Conservation (phyloP, 371 early-diverging fungal species). For the Blastocladiella emersonii region DNA sequence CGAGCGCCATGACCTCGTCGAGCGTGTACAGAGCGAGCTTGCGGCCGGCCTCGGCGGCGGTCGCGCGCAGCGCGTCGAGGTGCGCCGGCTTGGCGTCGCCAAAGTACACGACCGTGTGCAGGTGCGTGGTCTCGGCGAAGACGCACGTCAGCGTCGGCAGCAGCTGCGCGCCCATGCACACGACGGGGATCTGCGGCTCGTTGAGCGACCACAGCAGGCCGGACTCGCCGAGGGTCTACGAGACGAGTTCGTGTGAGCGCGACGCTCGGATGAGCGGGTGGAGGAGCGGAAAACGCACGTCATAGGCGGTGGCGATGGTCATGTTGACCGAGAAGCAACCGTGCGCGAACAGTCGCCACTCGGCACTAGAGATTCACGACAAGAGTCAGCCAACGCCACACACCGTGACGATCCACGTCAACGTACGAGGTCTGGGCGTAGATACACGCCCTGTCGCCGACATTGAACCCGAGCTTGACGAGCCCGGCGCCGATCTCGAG, state of each 20-base stretch:
- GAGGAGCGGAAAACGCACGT: conserved; percentile 18
- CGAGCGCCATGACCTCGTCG: conserved; percentile 47
- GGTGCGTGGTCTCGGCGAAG: conserved; percentile 38
- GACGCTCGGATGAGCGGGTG: too few species aligned
- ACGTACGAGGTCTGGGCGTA: conserved; percentile 65
- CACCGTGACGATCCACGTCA: too few species aligned
- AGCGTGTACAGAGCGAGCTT: conserved; percentile 23
- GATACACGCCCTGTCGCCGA: conserved; percentile 47
- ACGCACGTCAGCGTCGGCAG: conserved; percentile 50
- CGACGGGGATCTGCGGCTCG: conserved; percentile 57
- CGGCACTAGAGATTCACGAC: conserved; percentile 18
- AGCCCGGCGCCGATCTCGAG: conserved; percentile 49
- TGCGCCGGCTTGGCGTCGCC: conserved; percentile 40
- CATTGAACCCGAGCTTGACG: conserved; percentile 42
- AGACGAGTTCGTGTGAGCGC: too few species aligned
- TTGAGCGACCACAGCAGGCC: conserved; percentile 72
- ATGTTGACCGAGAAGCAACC: conserved; percentile 49
- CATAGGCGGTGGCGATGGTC: conserved; percentile 74
- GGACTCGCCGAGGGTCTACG: conserved; percentile 68
- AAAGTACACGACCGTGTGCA: conserved; percentile 59
- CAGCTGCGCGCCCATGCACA: conserved; percentile 71
- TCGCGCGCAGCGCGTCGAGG: conserved; percentile 27
- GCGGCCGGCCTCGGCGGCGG: conserved; percentile 21
- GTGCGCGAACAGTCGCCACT: conserved; percentile 26
- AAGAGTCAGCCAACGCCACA: too few species aligned